Evolutionary conservation across 1,284 basidiomycete genomes (phyloP).

Genomic region (Trametes hirsuta): DNA sequence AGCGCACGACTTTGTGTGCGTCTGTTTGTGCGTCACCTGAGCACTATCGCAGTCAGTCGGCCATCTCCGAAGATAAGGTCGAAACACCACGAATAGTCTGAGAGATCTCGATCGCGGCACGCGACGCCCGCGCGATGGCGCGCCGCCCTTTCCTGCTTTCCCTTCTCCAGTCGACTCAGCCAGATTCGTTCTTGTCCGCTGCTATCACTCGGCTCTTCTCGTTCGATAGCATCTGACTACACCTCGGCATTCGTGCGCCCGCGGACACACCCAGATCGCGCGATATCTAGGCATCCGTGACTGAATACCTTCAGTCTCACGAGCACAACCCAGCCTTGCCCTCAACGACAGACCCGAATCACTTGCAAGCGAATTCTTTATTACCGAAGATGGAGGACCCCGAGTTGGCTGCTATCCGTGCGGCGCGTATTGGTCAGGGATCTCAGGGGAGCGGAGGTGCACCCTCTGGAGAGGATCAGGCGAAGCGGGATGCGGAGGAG

Average conservation of each 20-base stretch:
- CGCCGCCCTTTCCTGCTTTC: background rate
- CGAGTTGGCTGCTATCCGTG: constrained; percentile 48
- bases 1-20: no score
- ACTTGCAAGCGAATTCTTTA: background rate
- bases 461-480: constrained; percentile 53
- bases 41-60: no score
- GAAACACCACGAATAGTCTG: no score
- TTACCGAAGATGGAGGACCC: constrained; percentile 35
- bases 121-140: constrained; percentile 1
- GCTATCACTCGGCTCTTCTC: background rate
- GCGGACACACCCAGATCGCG: background rate
- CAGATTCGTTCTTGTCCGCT: background rate
- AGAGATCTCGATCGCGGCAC: constrained; percentile 2
- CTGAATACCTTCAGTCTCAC: background rate
- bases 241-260: background rate
- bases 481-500: constrained; percentile 66
- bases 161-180: constrained; percentile 16
- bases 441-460: constrained; percentile 19
- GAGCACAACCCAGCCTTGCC: background rate
- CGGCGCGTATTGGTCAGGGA: constrained; percentile 45
- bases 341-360: background rate
- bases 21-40: no score
- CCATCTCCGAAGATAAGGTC: no score
- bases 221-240: background rate
- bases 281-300: background rate